Evolutionary conservation across 192 early-diverging fungal genomes (phyloP).

Genomic region (Geranomyces michiganensis): DNA sequence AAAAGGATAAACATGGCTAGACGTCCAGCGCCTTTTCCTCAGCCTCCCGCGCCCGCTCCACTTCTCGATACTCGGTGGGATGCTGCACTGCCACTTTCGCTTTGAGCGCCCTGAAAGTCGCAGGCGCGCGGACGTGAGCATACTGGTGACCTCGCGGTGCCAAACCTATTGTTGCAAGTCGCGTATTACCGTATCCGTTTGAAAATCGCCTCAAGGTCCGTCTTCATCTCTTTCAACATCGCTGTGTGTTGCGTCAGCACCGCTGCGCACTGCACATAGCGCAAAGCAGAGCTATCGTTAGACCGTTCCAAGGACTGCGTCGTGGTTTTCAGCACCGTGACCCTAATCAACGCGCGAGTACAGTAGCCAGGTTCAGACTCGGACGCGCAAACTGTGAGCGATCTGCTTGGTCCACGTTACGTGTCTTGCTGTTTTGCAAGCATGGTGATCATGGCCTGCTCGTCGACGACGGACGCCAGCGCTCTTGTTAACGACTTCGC

Average conservation of each 20-base stretch:
- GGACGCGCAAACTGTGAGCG: no score
- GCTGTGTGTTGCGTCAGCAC: constrained; percentile 42
- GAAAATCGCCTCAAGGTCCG: constrained; percentile 62
- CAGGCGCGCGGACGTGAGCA: no score
- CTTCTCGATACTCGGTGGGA: neutral
- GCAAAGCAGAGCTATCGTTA: neutral
- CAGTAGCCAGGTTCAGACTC: no score
- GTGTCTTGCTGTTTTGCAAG: neutral
- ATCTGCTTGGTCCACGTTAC: constrained; percentile 4
- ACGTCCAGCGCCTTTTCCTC: constrained; percentile 13
- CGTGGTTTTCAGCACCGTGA: neutral
- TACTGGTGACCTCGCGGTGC: no score
- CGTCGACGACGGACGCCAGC: constrained; percentile 16
- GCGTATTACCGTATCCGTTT: constrained; percentile 49
- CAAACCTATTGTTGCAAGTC: neutral
- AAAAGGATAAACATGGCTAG: neutral
- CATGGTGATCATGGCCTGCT: constrained; percentile 2
- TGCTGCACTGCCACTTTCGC: constrained; percentile 13
- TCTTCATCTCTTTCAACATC: constrained; percentile 58
- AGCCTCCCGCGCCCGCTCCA: neutral
- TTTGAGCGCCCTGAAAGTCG: neutral
- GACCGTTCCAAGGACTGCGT: constrained; percentile 4
- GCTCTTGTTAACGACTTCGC: constrained; percentile 6
- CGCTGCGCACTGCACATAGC: constrained; percentile 3
- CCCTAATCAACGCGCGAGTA: neutral